Base-by-base conservation (phyloP, 2,329 filamentous ascomycete species). In the Cladorrhinum sp. region DNA sequence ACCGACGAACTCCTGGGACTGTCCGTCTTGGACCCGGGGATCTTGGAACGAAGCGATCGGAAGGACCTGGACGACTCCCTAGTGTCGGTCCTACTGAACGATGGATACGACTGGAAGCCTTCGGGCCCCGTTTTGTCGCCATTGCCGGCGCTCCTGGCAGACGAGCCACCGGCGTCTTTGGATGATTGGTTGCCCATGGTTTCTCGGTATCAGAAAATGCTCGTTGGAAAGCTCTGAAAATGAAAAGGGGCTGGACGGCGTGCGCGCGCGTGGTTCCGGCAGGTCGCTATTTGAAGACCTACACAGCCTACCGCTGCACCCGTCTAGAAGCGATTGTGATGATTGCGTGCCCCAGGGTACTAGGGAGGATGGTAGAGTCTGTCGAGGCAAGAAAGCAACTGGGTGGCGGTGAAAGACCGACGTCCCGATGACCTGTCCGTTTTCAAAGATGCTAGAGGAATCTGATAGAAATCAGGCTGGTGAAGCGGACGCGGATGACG, bases 1-100 rank as follows among this genome's bases (percentile, higher is more conserved):
- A 90, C 80, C 38, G 84, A 80, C 12, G 93, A 96, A 66, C 82
- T 87, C 66, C 92, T 84, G 22, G 93, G 92, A 73, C 93, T 96
- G 71, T 96, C 93, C 50, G 80, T 85, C 71, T 85, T 90, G 66
- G 75, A 81, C 36, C 89, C 90, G 1, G 90, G 92, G 62, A 96
- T 97, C 77, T 97, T 97, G 64, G 92, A 96, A 62, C 91, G 85
- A 67, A 98, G 84, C 41, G 87, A 89, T 67, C 91, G 86, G 74
- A 97, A 87, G 3, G 93, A 97, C 66, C 92, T 89, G 29, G 89
- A 86, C 6, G 92, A 97, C 66, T 96, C 93, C 74, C 93, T 93
- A 25, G 93, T 98, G 73, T 98, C 93, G 59, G 92, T 92, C 73
- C 90, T 89, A 77, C 88, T 90, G 73, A 98, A 93, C 25, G 93